phyloP scores from a whole-genome alignment of 176 grass and related monocot species.

The Carex littledalei region DNA sequence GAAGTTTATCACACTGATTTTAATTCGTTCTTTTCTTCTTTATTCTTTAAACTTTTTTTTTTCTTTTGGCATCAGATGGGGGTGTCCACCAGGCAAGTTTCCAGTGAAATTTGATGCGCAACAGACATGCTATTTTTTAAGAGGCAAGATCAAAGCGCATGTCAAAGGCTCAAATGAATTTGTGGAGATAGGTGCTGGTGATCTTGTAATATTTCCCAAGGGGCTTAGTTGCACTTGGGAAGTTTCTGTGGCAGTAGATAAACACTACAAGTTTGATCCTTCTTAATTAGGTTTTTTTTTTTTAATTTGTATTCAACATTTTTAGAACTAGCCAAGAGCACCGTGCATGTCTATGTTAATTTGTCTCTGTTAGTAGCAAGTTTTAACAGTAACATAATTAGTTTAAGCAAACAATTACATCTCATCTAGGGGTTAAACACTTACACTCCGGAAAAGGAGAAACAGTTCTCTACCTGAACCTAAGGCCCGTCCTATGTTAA shows the following conservation, averaged over 20 bases:
- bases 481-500: too few relatives aligned
- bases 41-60: neutral
- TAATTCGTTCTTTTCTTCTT: neutral
- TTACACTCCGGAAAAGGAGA: too few relatives aligned
- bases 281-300: constrained; percentile 19
- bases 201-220: constrained; percentile 87
- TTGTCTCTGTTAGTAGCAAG: neutral
- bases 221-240: constrained; percentile 93
- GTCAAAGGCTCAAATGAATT: constrained; percentile 62
- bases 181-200: constrained; percentile 85
- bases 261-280: constrained; percentile 91
- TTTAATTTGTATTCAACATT: neutral
- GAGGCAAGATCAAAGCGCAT: constrained; percentile 70
- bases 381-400: neutral
- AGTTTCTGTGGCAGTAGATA: constrained; percentile 64
- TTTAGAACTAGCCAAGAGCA: constrained; percentile 1
- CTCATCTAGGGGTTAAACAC: too few relatives aligned
- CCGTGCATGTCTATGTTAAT: neutral
- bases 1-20: neutral
- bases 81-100: constrained; percentile 70
- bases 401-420: neutral
- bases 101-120: constrained; percentile 76
- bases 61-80: constrained; percentile 50
- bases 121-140: constrained; percentile 83
- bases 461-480: too few relatives aligned